Evolutionary conservation across 2,329 filamentous ascomycete genomes (phyloP).

Genomic region (Fusarium verrucosum): DNA sequence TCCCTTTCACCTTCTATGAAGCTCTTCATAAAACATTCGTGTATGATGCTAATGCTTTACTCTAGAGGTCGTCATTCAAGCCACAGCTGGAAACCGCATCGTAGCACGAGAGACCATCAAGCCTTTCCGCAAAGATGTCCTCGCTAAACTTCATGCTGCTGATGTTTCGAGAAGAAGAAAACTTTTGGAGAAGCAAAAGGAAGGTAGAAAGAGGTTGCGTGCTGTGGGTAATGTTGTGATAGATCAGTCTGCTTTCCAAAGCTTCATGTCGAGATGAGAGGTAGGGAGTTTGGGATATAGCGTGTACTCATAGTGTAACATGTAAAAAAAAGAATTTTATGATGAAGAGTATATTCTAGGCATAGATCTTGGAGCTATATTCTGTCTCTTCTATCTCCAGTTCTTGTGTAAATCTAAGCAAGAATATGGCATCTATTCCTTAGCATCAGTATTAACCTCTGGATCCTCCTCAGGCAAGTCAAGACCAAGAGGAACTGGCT

Average conservation of each 20-base stretch:
- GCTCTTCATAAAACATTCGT: neutral
- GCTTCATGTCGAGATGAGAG: conserved; percentile 80
- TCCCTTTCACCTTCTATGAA: too few species aligned
- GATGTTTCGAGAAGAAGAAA: conserved; percentile 86
- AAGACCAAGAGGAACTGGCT: conserved; percentile 51
- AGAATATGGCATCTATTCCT: neutral
- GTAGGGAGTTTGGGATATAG: neutral
- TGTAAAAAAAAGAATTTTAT: neutral
- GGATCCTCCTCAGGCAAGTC: conserved; percentile 50
- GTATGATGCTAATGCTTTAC: neutral
- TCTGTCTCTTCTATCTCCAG: neutral
- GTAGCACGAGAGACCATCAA: conserved; percentile 95
- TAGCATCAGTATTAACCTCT: neutral
- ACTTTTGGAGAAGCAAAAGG: conserved; percentile 95
- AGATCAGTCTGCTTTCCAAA: conserved; percentile 94
- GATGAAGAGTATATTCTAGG: conserved; percentile 15
- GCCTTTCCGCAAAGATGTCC: conserved; percentile 93
- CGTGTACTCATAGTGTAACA: conserved; percentile 35
- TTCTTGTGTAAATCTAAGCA: neutral
- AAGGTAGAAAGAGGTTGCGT: conserved; percentile 86
- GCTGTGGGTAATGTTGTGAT: conserved; percentile 93
- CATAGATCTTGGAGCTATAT: neutral
- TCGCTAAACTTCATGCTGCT: conserved; percentile 90
- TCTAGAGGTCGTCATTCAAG: conserved; percentile 89
- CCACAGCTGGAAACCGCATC: conserved; percentile 81